Evolutionary conservation across 78 protist genomes (phyloP).

Genomic region (Andalucia godoyi): DNA sequence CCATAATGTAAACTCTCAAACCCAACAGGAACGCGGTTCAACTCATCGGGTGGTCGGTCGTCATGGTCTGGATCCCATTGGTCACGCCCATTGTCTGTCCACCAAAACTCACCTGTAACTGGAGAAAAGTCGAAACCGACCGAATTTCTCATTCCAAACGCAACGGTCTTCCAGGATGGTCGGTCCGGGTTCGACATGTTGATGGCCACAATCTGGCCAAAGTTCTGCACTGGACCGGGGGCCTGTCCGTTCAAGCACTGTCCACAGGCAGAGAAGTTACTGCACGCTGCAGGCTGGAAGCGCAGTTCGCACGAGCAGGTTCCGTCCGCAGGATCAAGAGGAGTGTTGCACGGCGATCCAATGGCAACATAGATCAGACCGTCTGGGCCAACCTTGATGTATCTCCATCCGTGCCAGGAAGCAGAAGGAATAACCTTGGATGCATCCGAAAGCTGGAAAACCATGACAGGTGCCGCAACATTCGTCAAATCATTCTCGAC

Average conservation of each 20-base stretch:
- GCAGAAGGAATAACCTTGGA: no score
- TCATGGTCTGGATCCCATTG: not conserved
- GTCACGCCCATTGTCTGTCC: slow-evolving; percentile 1
- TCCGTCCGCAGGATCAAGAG: no score
- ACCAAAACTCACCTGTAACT: slow-evolving; percentile 1
- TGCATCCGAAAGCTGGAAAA: no score
- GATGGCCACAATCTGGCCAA: not conserved
- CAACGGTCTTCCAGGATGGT: not conserved
- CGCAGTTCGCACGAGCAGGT: no score
- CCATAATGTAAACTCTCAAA: not conserved
- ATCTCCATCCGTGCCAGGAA: no score
- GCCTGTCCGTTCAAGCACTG: not conserved
- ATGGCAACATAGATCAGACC: no score
- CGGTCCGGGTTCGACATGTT: not conserved
- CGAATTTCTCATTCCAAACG: not conserved
- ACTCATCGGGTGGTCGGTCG: not conserved
- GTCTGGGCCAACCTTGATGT: no score
- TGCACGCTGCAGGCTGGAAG: no score
- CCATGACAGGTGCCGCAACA: no score
- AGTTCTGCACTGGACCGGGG: not conserved
- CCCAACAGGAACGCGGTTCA: not conserved
- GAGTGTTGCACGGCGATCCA: no score
- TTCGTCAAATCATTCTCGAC: not conserved
- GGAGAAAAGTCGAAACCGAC: not conserved
- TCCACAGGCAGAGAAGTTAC: not conserved